Evolutionary conservation across 768 basidiomycete genomes (phyloP).

Genomic region (Tephrocybe sp.): DNA sequence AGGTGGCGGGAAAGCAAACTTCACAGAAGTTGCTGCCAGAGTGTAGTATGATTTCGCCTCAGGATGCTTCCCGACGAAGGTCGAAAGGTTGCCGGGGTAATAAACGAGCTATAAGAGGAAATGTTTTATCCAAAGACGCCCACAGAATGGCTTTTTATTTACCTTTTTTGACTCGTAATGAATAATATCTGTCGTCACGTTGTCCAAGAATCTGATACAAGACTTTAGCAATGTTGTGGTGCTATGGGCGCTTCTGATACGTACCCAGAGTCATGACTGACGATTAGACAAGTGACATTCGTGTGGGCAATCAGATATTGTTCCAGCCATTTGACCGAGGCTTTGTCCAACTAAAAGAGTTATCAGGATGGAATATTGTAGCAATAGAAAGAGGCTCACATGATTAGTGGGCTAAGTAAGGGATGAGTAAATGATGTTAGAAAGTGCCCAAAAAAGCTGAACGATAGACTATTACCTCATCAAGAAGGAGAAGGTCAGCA

Average conservation of each 20-base stretch:
- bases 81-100: conserved; percentile 89
- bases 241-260: conserved; percentile 25
- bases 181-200: conserved; percentile 94
- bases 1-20: conserved; percentile 94
- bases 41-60: conserved; percentile 98
- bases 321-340: conserved; percentile 91
- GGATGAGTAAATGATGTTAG: conserved; percentile 1
- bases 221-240: conserved; percentile 12
- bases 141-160: not conserved
- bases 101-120: conserved; percentile 67
- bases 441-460: not conserved
- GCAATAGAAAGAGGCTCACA: conserved; percentile 41
- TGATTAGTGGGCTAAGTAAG: conserved; percentile 80
- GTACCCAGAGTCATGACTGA: conserved; percentile 96
- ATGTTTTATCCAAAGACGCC: conserved; percentile 9
- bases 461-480: conserved; percentile 55
- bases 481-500: conserved; percentile 80
- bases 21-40: conserved; percentile 88
- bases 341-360: conserved; percentile 62
- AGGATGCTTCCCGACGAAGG: conserved; percentile 87
- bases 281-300: conserved; percentile 86
- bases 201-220: conserved; percentile 78
- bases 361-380: not conserved
- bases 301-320: conserved; percentile 80
- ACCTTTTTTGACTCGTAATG: conserved; percentile 96